Evolutionary conservation across 106 monocot species (phyloP).

Genomic region (Dioscorea zingiberensis): DNA sequence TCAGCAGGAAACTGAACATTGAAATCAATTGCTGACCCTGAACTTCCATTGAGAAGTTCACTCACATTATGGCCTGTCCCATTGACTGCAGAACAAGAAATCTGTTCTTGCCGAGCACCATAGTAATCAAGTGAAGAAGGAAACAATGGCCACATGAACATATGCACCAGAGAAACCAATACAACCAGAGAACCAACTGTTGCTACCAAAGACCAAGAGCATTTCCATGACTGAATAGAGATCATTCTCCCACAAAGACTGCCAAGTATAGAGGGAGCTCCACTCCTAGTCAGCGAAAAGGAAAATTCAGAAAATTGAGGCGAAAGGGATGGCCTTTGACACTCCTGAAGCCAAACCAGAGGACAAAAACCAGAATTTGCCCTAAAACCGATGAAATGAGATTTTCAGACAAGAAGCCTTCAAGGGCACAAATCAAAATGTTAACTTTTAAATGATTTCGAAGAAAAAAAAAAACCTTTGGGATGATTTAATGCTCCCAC

Average conservation of each 20-base stretch:
- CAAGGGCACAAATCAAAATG: too few relatives aligned
- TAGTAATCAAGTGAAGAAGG: constrained; percentile 44
- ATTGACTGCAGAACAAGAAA: constrained; percentile 12
- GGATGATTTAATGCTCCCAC: too few relatives aligned
- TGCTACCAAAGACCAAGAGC: constrained; percentile 36
- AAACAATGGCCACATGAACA: constrained; percentile 44
- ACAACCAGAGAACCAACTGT: constrained; percentile 28
- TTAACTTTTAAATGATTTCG: too few relatives aligned
- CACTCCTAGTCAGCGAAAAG: too few relatives aligned
- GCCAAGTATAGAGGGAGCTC: neutral
- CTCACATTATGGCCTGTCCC: neutral
- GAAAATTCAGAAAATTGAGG: neutral
- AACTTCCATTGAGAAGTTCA: neutral
- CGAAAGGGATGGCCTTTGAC: neutral
- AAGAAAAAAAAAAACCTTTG: too few relatives aligned
- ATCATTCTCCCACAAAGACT: constrained; percentile 12
- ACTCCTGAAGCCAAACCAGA: neutral
- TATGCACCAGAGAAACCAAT: constrained; percentile 29
- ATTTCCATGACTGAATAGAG: constrained; percentile 24
- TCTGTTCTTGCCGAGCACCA: constrained; percentile 4
- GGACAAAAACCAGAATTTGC: neutral
- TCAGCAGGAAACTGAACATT: constrained; percentile 29
- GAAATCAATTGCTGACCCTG: constrained; percentile 8
- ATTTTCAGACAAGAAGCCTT: too few relatives aligned
- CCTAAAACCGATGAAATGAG: neutral